A percentile compares a stretch with the other conserved stretches of the same genome.
phyloP scores from a whole-genome alignment of 306 rosid genomes.

The Cucurbita maxima region DNA sequence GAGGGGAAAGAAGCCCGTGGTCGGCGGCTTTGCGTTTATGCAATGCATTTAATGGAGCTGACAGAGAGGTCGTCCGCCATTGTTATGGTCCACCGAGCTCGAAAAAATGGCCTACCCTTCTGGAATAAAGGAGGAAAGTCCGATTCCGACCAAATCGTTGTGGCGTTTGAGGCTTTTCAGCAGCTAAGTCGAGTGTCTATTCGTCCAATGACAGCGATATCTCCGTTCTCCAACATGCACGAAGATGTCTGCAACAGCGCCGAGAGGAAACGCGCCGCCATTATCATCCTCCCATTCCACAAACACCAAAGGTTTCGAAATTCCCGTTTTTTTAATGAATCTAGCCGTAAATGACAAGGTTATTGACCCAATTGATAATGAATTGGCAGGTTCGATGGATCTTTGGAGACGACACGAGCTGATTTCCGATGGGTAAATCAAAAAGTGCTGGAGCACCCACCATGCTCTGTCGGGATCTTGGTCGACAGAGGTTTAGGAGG shows the following conservation, averaged over 20 bases:
- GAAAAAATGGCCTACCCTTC: constrained; percentile 48
- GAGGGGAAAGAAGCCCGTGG: constrained; percentile 5
- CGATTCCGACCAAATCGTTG: constrained; percentile 25
- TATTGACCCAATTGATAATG: background rate
- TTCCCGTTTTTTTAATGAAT: no score
- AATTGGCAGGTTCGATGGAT: constrained; percentile 26
- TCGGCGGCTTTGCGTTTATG: constrained; percentile 51
- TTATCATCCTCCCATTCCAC: constrained; percentile 54
- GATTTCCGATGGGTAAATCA: constrained; percentile 33
- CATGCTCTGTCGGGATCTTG: constrained; percentile 57
- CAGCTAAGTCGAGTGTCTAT: constrained; percentile 40
- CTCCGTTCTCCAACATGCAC: constrained; percentile 24
- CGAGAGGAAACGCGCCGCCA: constrained; percentile 31
- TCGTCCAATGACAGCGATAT: constrained; percentile 71
- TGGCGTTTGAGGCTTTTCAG: constrained; percentile 43
- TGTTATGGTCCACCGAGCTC: constrained; percentile 44
- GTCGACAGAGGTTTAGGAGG: constrained; percentile 72
- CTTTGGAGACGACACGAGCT: constrained; percentile 26
- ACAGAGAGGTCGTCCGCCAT: constrained; percentile 53
- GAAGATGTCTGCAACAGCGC: constrained; percentile 44
- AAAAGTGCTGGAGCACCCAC: constrained; percentile 37
- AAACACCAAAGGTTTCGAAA: constrained; percentile 23
- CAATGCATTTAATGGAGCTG: constrained; percentile 77
- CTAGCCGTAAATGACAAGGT: background rate
- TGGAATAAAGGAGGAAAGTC: constrained; percentile 33